Evolutionary conservation across 2,329 filamentous ascomycete species (phyloP).

Genomic region (Aschersonia sp.): DNA sequence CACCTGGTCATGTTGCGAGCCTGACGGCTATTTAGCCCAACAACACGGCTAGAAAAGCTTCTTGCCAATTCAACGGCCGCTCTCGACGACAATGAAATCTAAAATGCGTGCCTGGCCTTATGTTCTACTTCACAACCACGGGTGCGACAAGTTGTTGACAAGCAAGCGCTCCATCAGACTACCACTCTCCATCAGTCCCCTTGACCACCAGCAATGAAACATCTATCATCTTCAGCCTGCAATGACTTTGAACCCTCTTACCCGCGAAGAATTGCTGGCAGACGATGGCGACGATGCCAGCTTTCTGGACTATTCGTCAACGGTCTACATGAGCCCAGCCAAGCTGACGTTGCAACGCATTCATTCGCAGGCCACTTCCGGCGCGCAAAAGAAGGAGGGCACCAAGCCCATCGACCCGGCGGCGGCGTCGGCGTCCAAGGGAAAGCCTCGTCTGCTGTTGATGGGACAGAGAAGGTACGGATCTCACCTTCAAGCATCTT

Average conservation of each 20-base stretch:
- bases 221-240: not conserved
- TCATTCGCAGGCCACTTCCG: conserved; percentile 43
- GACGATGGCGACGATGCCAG: conserved; percentile 11
- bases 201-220: not conserved
- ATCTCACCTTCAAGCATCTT: not conserved
- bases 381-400: conserved; percentile 33
- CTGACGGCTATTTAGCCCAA: not conserved
- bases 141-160: not conserved
- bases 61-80: too few relatives aligned
- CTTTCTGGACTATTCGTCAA: conserved; percentile 14
- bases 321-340: conserved; percentile 35
- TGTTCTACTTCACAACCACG: not conserved
- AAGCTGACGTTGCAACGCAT: conserved; percentile 49
- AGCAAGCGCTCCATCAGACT: not conserved
- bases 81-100: not conserved
- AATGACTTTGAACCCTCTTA: conserved; percentile 20
- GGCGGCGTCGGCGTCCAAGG: conserved; percentile 34
- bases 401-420: conserved; percentile 28
- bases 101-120: not conserved
- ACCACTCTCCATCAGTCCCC: not conserved
- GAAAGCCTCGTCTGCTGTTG: conserved; percentile 73
- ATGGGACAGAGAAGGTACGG: conserved; percentile 89
- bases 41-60: not conserved
- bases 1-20: conserved; percentile 1
- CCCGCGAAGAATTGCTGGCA: conserved; percentile 11